These are phyloP conservation scores for Oxytropis ochrocephala DNA, from an alignment of 306 rosid species.

Conservation along the genomic window DNA sequence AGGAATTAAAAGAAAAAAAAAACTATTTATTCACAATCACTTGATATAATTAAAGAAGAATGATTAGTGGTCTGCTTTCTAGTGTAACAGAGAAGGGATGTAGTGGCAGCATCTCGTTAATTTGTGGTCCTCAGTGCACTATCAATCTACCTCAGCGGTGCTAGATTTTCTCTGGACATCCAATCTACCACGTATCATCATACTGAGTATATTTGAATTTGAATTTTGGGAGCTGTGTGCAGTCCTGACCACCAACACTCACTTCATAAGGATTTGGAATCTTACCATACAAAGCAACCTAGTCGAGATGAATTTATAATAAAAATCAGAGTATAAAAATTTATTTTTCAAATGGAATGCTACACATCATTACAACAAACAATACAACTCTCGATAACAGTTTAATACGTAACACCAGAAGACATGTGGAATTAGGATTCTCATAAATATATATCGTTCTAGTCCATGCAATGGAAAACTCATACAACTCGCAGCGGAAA, in stretches of 20 bases:
- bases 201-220: neutral
- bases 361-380: no score
- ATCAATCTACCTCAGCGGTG: neutral
- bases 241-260: neutral
- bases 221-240: neutral
- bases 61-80: neutral
- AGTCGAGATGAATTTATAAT: no score
- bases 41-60: neutral
- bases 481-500: no score
- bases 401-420: no score
- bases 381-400: no score
- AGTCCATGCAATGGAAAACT: no score
- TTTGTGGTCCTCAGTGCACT: constrained; percentile 5
- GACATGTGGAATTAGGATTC: no score
- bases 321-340: no score
- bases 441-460: no score
- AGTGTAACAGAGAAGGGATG: neutral
- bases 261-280: neutral
- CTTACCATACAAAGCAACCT: neutral
- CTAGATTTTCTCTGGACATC: neutral
- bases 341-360: no score
- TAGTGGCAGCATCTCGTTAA: neutral
- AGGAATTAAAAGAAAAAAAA: neutral
- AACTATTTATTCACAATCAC: neutral
- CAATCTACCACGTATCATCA: neutral